phyloP scores from a whole-genome alignment of 495 filamentous ascomycete species.

The Daldinia childiae region DNA sequence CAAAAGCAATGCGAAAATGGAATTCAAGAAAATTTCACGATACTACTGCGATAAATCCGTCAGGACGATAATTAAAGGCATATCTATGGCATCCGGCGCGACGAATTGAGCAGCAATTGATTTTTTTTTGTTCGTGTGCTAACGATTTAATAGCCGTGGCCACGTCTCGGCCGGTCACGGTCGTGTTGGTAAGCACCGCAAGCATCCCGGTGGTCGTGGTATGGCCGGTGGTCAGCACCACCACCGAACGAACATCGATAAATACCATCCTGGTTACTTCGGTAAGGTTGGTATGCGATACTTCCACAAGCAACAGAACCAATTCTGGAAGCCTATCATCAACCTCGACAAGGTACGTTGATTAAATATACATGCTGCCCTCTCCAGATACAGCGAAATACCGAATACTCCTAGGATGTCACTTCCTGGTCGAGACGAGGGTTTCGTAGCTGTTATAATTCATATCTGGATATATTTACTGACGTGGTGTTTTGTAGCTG shows the following conservation, averaged over 20 bases:
- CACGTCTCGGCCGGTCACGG: conserved; percentile 94
- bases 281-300: conserved; percentile 98
- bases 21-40: not conserved
- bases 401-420: conserved; percentile 48
- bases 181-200: conserved; percentile 92
- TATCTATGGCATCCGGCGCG: conserved; percentile 24
- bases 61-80: not conserved
- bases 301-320: conserved; percentile 89
- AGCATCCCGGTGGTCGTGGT: conserved; percentile 94
- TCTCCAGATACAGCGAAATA: not conserved
- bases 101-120: conserved; percentile 19
- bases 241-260: conserved; percentile 93
- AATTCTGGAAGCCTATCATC: conserved; percentile 92
- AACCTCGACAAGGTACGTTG: conserved; percentile 85
- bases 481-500: conserved; percentile 61
- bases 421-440: not conserved
- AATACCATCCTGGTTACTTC: conserved; percentile 76
- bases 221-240: conserved; percentile 97
- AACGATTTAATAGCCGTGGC: conserved; percentile 72
- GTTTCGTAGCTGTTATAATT: not conserved
- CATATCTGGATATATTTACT: conserved; percentile 70
- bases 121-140: conserved; percentile 31
- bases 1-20: not conserved
- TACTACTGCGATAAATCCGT: not conserved
- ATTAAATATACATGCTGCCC: not conserved